A percentile compares a stretch with the other conserved stretches of the same genome.
Evolutionary conservation across 1,139 yeast species (phyloP).

Genomic region (Scheffersomyces stambukii): DNA sequence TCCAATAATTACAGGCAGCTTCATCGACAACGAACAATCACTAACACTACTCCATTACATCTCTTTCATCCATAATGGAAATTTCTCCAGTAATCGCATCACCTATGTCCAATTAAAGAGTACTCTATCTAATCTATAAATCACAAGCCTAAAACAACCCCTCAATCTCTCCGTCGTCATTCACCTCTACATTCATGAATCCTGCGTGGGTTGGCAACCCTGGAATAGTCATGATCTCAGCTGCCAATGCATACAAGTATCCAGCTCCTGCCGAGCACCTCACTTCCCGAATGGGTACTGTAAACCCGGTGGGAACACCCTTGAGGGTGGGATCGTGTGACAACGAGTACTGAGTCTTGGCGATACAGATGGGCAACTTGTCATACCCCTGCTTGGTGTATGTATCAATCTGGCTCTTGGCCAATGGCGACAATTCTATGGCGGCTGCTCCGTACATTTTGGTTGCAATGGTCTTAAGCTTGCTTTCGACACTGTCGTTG

Average conservation of each 20-base stretch:
- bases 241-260: conserved; percentile 76
- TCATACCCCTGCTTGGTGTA: conserved; percentile 71
- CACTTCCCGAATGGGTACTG: conserved; percentile 75
- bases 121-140: conserved; percentile 2
- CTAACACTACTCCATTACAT: too few relatives aligned
- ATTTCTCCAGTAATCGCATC: too few relatives aligned
- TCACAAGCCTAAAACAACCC: conserved; percentile 52
- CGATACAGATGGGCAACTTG: conserved; percentile 74
- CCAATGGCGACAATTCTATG: conserved; percentile 63
- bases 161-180: conserved; percentile 74
- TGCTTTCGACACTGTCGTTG: conserved; percentile 58
- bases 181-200: conserved; percentile 78
- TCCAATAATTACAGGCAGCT: too few relatives aligned
- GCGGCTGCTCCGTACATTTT: conserved; percentile 75
- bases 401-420: conserved; percentile 60
- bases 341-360: conserved; percentile 78
- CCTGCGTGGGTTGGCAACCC: conserved; percentile 82
- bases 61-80: too few relatives aligned
- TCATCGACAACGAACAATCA: too few relatives aligned
- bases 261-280: conserved; percentile 84
- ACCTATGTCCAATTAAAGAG: too few relatives aligned
- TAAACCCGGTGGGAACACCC: conserved; percentile 78
- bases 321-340: conserved; percentile 79
- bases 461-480: conserved; percentile 59
- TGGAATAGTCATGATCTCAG: conserved; percentile 81